Evolutionary conservation across 169 alveolate genomes (phyloP).

Genomic region (Plasmodium fragile): DNA sequence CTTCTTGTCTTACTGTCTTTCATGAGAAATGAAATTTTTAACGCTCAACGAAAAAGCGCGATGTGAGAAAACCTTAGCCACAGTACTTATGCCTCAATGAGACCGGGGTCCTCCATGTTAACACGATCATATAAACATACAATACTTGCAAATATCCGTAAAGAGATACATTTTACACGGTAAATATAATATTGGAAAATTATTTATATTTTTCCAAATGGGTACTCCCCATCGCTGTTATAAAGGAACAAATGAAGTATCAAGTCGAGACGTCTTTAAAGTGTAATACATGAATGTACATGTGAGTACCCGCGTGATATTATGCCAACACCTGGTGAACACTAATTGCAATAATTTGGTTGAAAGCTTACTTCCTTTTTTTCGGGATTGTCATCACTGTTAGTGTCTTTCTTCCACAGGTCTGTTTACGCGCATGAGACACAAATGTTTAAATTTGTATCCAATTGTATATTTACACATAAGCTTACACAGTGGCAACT

Average conservation of each 20-base stretch:
- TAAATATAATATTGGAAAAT: not conserved
- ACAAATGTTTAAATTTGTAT: not conserved
- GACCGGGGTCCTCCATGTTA: not conserved
- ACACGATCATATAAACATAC: not conserved
- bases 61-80: not conserved
- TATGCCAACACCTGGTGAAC: not conserved
- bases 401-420: not conserved
- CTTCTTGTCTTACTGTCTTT: not conserved
- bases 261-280: not conserved
- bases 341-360: not conserved
- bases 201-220: not conserved
- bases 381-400: not conserved
- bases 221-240: conserved; percentile 4
- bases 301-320: not conserved
- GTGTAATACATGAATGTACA: not conserved
- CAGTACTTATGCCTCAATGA: not conserved
- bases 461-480: not conserved
- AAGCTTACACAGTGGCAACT: not conserved
- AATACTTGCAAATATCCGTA: not conserved
- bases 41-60: not conserved
- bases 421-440: not conserved
- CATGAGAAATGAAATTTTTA: not conserved
- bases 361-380: not conserved
- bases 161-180: not conserved
- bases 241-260: not conserved